Conservation (phyloP, 768 basidiomycete species). For the Tephrocybe rancida region DNA sequence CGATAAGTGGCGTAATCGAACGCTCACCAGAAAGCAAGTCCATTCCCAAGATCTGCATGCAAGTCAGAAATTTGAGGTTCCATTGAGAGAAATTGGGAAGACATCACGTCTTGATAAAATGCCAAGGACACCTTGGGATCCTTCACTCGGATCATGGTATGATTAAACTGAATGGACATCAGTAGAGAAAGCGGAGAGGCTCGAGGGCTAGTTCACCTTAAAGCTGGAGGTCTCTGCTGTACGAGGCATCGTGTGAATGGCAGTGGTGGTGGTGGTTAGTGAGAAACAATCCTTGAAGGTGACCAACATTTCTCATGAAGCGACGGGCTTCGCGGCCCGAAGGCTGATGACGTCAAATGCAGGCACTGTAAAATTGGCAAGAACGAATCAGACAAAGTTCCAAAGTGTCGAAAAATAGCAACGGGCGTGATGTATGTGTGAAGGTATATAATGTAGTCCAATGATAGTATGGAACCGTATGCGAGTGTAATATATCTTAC, state of each 20-base stretch:
- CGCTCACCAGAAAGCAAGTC: constrained; percentile 60
- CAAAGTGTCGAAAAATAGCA: too few relatives aligned
- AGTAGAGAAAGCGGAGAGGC: not conserved
- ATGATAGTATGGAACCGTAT: too few relatives aligned
- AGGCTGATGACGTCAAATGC: constrained; percentile 3
- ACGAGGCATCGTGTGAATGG: constrained; percentile 54
- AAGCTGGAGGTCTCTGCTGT: constrained; percentile 66
- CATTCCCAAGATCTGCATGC: constrained; percentile 67
- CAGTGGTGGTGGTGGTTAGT: constrained; percentile 15
- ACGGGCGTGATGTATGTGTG: too few relatives aligned
- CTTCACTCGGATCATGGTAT: constrained; percentile 88
- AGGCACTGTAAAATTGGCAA: too few relatives aligned
- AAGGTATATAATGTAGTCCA: too few relatives aligned
- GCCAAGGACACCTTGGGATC: constrained; percentile 80
- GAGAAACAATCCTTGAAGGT: not conserved
- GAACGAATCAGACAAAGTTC: too few relatives aligned
- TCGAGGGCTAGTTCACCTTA: constrained; percentile 11
- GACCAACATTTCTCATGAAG: not conserved
- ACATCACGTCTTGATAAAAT: constrained; percentile 75
- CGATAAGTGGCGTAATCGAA: not conserved
- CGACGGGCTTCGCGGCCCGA: constrained; percentile 1
- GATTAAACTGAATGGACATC: constrained; percentile 60
- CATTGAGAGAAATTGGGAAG: not conserved
- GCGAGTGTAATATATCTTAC: too few relatives aligned
- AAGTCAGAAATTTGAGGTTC: not conserved